phyloP scores from a whole-genome alignment of 2,329 filamentous ascomycete genomes.

The Parafenestella ontariensis region DNA sequence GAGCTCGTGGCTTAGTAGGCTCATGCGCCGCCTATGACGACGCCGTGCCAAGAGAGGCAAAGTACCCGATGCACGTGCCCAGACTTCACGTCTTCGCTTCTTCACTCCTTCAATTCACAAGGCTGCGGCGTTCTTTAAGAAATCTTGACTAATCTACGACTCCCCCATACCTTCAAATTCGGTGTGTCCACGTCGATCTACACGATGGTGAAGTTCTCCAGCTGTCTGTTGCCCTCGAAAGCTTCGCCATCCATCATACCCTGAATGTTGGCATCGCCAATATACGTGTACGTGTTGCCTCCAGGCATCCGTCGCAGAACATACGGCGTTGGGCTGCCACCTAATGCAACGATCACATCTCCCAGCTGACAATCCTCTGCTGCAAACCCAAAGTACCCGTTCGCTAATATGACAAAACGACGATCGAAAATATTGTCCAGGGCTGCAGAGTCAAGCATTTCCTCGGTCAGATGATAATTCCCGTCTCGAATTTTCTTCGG shows the following conservation, averaged over 20 bases:
- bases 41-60: slow-evolving; percentile 18
- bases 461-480: no score
- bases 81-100: no score
- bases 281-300: not conserved
- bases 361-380: not conserved
- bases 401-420: not conserved
- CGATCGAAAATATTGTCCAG: not conserved
- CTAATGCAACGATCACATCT: not conserved
- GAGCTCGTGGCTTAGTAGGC: slow-evolving; percentile 16
- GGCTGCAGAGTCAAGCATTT: no score
- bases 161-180: no score
- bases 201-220: not conserved
- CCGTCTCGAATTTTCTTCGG: no score
- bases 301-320: not conserved
- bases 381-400: not conserved
- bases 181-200: not conserved
- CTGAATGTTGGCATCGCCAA: not conserved
- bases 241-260: not conserved
- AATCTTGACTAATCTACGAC: not conserved
- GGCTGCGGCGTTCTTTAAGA: not conserved
- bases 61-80: not conserved
- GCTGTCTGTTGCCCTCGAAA: not conserved
- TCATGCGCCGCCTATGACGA: slow-evolving; percentile 19
- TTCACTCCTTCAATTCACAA: no score
- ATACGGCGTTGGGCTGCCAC: not conserved